A percentile compares a stretch with the other conserved stretches of the same genome.
Conservation (phyloP, 2,329 filamentous ascomycete genomes). For the Sporothrix sp. region DNA sequence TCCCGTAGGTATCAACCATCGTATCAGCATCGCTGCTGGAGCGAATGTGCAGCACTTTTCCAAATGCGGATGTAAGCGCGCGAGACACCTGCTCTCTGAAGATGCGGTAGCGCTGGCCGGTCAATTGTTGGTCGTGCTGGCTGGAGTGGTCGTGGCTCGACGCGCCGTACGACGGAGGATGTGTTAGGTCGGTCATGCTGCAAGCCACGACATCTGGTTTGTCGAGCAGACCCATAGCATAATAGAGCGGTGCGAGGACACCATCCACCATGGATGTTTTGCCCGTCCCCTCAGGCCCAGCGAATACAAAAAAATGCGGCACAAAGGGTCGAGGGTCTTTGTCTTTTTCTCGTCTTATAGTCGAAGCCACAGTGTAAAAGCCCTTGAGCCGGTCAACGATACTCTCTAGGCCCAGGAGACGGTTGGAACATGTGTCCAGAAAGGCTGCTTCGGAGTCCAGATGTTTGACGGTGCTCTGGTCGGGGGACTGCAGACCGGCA, state of each 20-base stretch:
- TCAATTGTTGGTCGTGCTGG: too few relatives aligned
- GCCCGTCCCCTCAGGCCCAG: not conserved
- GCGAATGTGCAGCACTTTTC: not conserved
- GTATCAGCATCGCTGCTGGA: not conserved
- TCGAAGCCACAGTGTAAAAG: not conserved
- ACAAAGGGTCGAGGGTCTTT: not conserved
- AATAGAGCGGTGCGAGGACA: not conserved
- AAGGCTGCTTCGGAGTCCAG: too few relatives aligned
- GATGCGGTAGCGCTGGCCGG: too few relatives aligned
- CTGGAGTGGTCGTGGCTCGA: not conserved
- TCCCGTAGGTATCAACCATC: too few relatives aligned
- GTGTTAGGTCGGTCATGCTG: not conserved
- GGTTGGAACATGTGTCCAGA: not conserved
- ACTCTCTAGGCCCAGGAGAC: not conserved
- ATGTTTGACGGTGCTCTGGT: not conserved
- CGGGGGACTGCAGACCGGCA: too few relatives aligned
- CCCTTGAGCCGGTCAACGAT: not conserved
- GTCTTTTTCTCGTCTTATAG: not conserved
- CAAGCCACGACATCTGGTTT: not conserved
- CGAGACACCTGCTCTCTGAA: not conserved
- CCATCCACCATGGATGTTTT: not conserved
- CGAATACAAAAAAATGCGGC: not conserved
- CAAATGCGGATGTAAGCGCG: not conserved
- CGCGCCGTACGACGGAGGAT: not conserved
- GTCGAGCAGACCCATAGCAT: not conserved